phyloP scores from a whole-genome alignment of 805 yeast species.

The Tetrapisispora nanseiensis region DNA sequence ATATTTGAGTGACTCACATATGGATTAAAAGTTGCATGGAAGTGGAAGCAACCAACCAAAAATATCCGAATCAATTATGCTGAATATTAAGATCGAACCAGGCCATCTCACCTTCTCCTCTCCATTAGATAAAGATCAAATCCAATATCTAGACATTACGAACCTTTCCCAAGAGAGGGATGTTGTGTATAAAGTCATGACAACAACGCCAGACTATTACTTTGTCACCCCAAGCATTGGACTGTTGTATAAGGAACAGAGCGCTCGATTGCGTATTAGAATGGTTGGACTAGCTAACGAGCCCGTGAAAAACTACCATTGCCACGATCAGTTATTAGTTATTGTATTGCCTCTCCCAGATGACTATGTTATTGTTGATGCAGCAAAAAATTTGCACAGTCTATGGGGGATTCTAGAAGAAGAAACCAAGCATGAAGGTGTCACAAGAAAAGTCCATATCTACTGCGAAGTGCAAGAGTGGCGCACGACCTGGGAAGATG shows the following conservation, averaged over 20 bases:
- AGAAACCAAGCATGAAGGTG: not conserved
- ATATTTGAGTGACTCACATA: no score
- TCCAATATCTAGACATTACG: constrained; percentile 41
- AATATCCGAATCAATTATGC: no score
- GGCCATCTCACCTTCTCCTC: constrained; percentile 33
- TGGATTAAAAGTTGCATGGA: no score
- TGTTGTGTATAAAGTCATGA: constrained; percentile 89
- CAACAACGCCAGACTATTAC: constrained; percentile 92
- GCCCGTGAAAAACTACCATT: constrained; percentile 43
- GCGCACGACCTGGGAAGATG: constrained; percentile 1
- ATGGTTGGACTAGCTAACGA: constrained; percentile 74
- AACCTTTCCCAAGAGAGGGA: constrained; percentile 46
- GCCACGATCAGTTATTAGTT: not conserved
- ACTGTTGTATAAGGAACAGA: constrained; percentile 60
- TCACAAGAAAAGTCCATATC: not conserved
- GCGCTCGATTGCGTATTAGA: constrained; percentile 66
- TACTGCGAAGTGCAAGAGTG: not conserved
- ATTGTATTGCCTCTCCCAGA: not conserved
- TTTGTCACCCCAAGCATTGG: constrained; percentile 95
- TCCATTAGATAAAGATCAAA: constrained; percentile 62
- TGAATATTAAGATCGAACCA: not conserved
- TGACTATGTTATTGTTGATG: not conserved
- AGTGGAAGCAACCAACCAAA: no score
- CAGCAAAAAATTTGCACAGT: not conserved
- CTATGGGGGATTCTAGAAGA: not conserved